phyloP scores from a whole-genome alignment of 1,284 basidiomycete species.

The Phlebopus sp. region DNA sequence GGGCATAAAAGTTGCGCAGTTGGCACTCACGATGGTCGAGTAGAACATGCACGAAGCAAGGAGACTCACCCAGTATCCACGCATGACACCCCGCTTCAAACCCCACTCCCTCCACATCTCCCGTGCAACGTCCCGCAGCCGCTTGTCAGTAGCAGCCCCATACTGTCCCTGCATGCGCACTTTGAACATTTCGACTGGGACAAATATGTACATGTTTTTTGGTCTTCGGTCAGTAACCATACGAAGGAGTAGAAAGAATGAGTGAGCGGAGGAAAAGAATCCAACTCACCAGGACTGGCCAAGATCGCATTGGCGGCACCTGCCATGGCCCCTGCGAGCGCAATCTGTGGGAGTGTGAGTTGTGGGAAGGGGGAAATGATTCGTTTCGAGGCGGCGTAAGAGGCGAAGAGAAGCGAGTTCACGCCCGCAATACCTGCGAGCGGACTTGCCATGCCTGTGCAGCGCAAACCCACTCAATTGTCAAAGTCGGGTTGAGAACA shows the following conservation, averaged over 20 bases:
- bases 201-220: not conserved
- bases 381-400: constrained; percentile 80
- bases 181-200: constrained; percentile 82
- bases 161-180: constrained; percentile 98
- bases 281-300: constrained; percentile 74
- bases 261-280: not conserved
- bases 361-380: constrained; percentile 87
- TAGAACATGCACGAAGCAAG: not conserved
- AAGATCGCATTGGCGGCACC: constrained; percentile 87
- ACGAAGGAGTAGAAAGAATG: not conserved
- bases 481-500: not conserved
- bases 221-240: not conserved
- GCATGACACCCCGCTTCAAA: constrained; percentile 85
- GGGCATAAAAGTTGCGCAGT: too few relatives aligned
- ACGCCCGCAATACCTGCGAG: constrained; percentile 94
- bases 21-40: too few relatives aligned
- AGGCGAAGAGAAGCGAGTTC: constrained; percentile 92
- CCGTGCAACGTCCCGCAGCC: constrained; percentile 63
- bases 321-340: constrained; percentile 86
- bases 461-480: not conserved
- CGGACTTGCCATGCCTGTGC: constrained; percentile 86
- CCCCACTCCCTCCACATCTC: constrained; percentile 90
- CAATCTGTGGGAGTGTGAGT: constrained; percentile 76
- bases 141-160: constrained; percentile 73
- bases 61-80: constrained; percentile 85